phyloP scores from a whole-genome alignment of 2,329 filamentous ascomycete species.

The Exophiala bonariae region DNA sequence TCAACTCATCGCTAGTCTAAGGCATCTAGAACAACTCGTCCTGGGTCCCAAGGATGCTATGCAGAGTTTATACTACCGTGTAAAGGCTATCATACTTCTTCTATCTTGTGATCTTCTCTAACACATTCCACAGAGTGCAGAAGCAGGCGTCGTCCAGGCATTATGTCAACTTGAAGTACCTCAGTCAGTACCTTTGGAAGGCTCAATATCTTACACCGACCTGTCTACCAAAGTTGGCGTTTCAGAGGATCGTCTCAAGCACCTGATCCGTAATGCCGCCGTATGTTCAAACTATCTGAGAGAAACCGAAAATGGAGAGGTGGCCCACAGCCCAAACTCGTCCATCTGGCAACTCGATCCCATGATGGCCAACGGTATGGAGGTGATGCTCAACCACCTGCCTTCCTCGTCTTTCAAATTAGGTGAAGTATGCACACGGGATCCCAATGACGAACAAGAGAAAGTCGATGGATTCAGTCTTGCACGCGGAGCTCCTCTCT shows the following conservation, averaged over 20 bases:
- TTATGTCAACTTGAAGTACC: constrained; percentile 13
- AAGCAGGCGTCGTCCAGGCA: constrained; percentile 15
- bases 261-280: constrained; percentile 8
- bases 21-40: constrained; percentile 10
- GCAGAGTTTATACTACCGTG: constrained; percentile 13
- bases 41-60: constrained; percentile 16
- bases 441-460: constrained; percentile 10
- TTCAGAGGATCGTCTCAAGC: constrained; percentile 11
- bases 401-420: constrained; percentile 11
- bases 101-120: not conserved
- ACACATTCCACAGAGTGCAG: constrained; percentile 5
- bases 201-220: constrained; percentile 12
- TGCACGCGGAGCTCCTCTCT: constrained; percentile 7
- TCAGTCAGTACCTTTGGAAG: constrained; percentile 7
- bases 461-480: constrained; percentile 12
- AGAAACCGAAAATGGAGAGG: constrained; percentile 10
- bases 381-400: constrained; percentile 15
- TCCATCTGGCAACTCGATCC: constrained; percentile 14
- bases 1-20: constrained; percentile 10
- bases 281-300: constrained; percentile 13
- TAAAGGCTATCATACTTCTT: not conserved
- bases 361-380: constrained; percentile 9
- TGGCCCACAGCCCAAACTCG: constrained; percentile 12
- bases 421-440: constrained; percentile 7
- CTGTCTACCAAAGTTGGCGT: constrained; percentile 9